Evolutionary conservation across 176 grass and related monocot species (phyloP).

Genomic region (Guadua angustifolia): DNA sequence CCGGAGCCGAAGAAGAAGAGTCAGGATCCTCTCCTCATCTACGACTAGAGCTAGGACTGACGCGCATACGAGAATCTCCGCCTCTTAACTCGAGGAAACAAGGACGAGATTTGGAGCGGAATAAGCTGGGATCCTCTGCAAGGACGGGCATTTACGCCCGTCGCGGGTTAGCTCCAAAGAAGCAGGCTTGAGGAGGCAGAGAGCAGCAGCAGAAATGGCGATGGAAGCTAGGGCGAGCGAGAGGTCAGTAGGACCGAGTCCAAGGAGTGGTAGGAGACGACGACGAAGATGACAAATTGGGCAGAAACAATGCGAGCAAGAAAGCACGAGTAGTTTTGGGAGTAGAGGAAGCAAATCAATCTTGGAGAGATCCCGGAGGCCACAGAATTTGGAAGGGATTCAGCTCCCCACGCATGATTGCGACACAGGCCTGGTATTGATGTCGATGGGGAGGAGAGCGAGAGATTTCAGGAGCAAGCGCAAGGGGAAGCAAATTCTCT

Average conservation of each 20-base stretch:
- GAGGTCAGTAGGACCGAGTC: neutral
- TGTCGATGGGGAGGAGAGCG: neutral
- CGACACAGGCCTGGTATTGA: neutral
- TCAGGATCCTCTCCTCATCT: conserved; percentile 26
- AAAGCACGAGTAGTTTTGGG: neutral
- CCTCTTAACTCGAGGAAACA: conserved; percentile 22
- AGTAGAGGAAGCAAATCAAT: conserved; percentile 16
- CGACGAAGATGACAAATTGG: neutral
- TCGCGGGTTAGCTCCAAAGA: neutral
- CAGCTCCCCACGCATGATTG: conserved; percentile 44
- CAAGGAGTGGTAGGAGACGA: neutral
- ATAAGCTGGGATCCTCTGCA: conserved; percentile 12
- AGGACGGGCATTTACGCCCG: conserved; percentile 54
- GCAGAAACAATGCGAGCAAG: neutral
- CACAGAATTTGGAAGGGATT: conserved; percentile 21
- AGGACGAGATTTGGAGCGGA: conserved; percentile 44
- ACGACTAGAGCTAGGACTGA: neutral
- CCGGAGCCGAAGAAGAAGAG: neutral
- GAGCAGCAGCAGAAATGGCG: conserved; percentile 9
- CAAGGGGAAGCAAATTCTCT: too few relatives aligned
- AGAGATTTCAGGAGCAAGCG: conserved; percentile 22
- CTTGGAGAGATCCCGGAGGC: conserved; percentile 31
- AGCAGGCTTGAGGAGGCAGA: neutral
- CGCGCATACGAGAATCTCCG: neutral
- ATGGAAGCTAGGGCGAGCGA: conserved; percentile 20